Evolutionary conservation across 1,284 basidiomycete species (phyloP).

Genomic region (Cronartium ribicola): DNA sequence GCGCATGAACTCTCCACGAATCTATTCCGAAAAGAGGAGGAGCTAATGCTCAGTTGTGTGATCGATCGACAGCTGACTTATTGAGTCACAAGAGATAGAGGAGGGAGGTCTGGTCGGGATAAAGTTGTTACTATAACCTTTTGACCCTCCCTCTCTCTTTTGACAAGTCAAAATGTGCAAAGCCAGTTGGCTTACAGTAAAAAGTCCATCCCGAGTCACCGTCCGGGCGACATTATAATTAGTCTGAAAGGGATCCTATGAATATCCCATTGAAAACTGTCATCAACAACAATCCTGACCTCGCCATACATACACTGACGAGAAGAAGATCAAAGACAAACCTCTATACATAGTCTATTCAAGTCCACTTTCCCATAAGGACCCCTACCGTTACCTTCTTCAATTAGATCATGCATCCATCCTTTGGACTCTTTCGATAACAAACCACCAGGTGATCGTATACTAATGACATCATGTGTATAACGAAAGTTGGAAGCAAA

Average conservation of each 20-base stretch:
- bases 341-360: conserved; percentile 90
- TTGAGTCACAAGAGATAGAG: conserved; percentile 17
- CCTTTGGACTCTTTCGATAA: conserved; percentile 86
- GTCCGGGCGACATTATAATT: conserved; percentile 95
- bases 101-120: neutral
- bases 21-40: conserved; percentile 57
- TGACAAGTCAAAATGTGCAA: neutral
- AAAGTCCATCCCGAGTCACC: conserved; percentile 91
- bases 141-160: neutral
- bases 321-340: conserved; percentile 50
- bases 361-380: conserved; percentile 73
- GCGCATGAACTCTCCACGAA: conserved; percentile 97
- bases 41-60: neutral
- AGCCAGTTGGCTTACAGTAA: conserved; percentile 63
- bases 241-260: conserved; percentile 87
- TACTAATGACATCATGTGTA: conserved; percentile 83
- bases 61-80: neutral
- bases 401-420: conserved; percentile 79
- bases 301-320: neutral
- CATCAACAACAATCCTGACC: neutral
- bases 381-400: conserved; percentile 55
- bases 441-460: conserved; percentile 69
- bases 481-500: conserved; percentile 91
- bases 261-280: conserved; percentile 18
- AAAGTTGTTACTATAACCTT: neutral